Evolutionary conservation across 129 eudicot genomes (phyloP).

Genomic region (Gnaphalium uliginosum): DNA sequence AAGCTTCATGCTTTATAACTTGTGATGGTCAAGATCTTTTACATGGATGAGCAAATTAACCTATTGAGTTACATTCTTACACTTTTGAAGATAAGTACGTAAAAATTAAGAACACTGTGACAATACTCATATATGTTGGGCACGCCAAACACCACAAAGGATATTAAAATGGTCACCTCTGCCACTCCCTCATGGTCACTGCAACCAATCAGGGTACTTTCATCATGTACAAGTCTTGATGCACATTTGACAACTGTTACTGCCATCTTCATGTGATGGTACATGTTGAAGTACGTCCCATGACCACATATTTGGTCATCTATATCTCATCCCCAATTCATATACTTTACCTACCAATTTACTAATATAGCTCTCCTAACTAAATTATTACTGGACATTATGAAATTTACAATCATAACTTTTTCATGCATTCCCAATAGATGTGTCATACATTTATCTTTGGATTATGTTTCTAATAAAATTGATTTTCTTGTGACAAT

Average conservation of each 20-base stretch:
- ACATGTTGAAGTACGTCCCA: slow-evolving; percentile 17
- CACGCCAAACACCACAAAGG: slow-evolving; percentile 17
- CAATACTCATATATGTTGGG: slow-evolving; percentile 13
- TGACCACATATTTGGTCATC: slow-evolving; percentile 23
- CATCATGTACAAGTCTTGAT: slow-evolving; percentile 28
- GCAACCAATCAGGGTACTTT: slow-evolving; percentile 34
- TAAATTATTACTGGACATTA: background rate
- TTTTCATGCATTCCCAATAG: background rate
- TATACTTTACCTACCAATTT: slow-evolving; percentile 24
- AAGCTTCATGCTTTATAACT: slow-evolving; percentile 2
- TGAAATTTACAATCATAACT: background rate
- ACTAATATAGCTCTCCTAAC: slow-evolving; percentile 18
- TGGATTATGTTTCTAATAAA: background rate
- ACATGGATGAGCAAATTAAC: background rate
- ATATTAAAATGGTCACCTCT: slow-evolving; percentile 26
- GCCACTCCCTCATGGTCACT: slow-evolving; percentile 29
- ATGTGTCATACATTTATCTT: background rate
- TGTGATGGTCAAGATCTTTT: background rate
- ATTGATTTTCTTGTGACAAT: background rate
- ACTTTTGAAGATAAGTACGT: slow-evolving; percentile 2
- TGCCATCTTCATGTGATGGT: slow-evolving; percentile 33
- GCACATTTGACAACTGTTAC: slow-evolving; percentile 30
- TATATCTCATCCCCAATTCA: slow-evolving; percentile 1
- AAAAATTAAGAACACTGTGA: background rate
- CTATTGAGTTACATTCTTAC: slow-evolving; percentile 7